Evolutionary conservation across 176 grass and related monocot species (phyloP).

Genomic region (Chloris gayana): DNA sequence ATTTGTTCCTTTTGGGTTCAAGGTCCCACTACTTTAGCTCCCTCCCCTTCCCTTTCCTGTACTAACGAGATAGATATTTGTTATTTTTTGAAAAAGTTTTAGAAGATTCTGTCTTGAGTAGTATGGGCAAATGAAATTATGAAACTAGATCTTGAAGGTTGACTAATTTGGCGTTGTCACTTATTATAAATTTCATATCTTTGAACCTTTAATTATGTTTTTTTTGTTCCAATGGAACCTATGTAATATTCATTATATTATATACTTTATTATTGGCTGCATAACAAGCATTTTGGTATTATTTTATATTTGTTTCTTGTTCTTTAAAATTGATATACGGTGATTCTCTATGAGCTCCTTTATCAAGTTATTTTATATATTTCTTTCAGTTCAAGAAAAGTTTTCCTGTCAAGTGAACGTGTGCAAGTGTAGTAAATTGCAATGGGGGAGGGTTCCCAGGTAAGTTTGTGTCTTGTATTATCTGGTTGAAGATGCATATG

Average conservation of each 20-base stretch:
- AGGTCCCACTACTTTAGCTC: background rate
- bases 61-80: background rate
- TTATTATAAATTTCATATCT: background rate
- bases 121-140: background rate
- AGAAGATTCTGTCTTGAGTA: background rate
- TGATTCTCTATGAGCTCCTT: background rate
- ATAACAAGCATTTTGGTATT: background rate
- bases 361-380: background rate
- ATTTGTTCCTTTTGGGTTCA: too few relatives aligned
- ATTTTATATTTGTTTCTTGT: background rate
- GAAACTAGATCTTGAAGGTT: background rate
- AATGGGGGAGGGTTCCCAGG: conserved; percentile 43
- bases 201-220: background rate
- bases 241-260: background rate
- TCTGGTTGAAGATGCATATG: background rate
- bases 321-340: background rate
- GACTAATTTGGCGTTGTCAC: background rate
- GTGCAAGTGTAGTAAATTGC: background rate
- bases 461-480: conserved; percentile 2
- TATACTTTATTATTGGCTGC: background rate
- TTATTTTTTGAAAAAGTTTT: background rate
- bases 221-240: too few relatives aligned
- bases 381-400: conserved; percentile 14
- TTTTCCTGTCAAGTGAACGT: background rate
- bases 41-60: background rate